Evolutionary conservation across 495 filamentous ascomycete genomes (phyloP), one percentile per base, ranked within the genome.

Genomic region (Achaetomiella virescens): DNA sequence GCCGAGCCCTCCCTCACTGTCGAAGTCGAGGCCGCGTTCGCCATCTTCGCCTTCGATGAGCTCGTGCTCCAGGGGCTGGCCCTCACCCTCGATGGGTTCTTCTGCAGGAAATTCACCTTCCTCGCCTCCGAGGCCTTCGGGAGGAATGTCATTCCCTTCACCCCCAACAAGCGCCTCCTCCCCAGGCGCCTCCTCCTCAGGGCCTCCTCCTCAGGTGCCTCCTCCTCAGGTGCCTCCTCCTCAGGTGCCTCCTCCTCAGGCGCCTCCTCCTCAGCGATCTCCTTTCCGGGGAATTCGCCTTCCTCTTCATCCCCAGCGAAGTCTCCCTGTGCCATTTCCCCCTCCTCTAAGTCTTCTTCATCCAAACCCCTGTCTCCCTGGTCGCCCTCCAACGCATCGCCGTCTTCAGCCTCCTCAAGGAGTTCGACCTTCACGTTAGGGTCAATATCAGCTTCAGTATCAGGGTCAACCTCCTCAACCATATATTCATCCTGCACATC

Each of bases 71-170:
- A 54, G 18, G 4, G 37, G 35, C 18, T 25, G 2, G 20, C 20
- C 42, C 14, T 54, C 42, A 2, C 35, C 48, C 2, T 54, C 52
- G 7, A 54, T 29, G 21, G 29, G n/a, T 14, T 45, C 55, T n/a
- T 55, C 52, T 14, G 52, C 55, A 10, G 24, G n/a, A 11, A 48
- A 24, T 10, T 48, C 44, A 20, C 17, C 31, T 15, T 47, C 54
- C 11, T 50, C 38, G 7, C 20, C 29, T 24, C 43, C 50, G 12
- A 8, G 11, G 4, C n/a, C n/a, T n/a, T n/a, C n/a, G n/a, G n/a
- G n/a, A n/a, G n/a, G n/a, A n/a, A n/a, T n/a, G n/a, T n/a, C n/a
- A n/a, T n/a, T n/a, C n/a, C n/a, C n/a, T n/a, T n/a, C n/a, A n/a
- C n/a, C n/a, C n/a, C n/a, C n/a, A n/a, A n/a, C n/a, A n/a, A n/a